phyloP scores from a whole-genome alignment of 2,329 filamentous ascomycete genomes.

The Colletotrichum sp. region DNA sequence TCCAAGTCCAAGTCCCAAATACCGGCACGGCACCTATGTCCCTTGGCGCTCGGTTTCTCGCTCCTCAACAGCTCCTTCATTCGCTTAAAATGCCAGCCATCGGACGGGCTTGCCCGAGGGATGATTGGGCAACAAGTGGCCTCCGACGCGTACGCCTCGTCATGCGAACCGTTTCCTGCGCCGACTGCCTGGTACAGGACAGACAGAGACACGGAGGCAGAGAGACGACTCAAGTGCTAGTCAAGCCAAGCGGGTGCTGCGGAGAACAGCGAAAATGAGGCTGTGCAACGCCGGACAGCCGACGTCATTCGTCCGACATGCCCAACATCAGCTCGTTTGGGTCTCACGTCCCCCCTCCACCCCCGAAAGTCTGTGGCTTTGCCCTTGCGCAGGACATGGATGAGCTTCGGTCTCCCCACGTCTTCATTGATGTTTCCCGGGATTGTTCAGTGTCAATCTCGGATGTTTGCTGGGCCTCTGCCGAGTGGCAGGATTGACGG shows the following conservation, averaged over 20 bases:
- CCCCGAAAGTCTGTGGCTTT: neutral
- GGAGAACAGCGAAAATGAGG: neutral
- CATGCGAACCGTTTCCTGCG: neutral
- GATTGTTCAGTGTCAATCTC: neutral
- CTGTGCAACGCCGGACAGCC: constrained; percentile 9
- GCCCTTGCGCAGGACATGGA: constrained; percentile 3
- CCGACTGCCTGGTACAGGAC: neutral
- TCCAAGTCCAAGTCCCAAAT: neutral
- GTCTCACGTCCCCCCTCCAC: neutral
- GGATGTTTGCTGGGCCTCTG: neutral
- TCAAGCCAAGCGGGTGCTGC: neutral
- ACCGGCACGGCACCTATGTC: neutral
- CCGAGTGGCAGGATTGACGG: constrained; percentile 7
- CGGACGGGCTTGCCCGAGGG: neutral
- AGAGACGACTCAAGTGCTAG: neutral
- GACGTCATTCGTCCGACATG: constrained; percentile 21
- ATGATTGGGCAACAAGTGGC: constrained; percentile 6
- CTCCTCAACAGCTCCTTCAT: neutral
- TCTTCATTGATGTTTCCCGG: neutral
- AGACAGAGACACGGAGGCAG: neutral
- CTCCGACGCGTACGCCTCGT: constrained; percentile 18
- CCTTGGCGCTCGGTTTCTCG: neutral
- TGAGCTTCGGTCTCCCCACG: neutral
- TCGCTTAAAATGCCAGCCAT: neutral
- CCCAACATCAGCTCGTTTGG: neutral